These are phyloP conservation scores for Carex cristatella DNA, from an alignment of 176 grass and related monocot species.

Conservation along the genomic window DNA sequence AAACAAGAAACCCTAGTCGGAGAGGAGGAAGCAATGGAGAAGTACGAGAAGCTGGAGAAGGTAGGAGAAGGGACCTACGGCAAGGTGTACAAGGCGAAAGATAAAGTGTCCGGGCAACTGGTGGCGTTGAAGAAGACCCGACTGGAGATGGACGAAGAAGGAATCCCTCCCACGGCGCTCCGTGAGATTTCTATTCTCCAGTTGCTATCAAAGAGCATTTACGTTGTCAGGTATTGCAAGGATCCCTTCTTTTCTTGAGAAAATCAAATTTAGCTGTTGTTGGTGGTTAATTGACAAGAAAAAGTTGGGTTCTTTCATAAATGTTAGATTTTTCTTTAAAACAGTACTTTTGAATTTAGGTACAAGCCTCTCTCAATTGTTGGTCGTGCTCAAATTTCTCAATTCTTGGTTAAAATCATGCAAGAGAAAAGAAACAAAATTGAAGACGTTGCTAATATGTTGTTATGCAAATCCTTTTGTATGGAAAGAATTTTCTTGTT, in stretches of 20 bases:
- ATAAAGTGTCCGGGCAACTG: slow-evolving; percentile 37
- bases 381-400: not conserved
- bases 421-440: not conserved
- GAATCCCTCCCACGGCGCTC: slow-evolving; percentile 81
- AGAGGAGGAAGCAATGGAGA: slow-evolving; percentile 42
- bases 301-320: not conserved
- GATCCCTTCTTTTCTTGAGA: slow-evolving; percentile 60
- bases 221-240: slow-evolving; percentile 71
- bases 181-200: slow-evolving; percentile 92
- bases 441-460: not conserved
- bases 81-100: slow-evolving; percentile 53
- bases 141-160: slow-evolving; percentile 95
- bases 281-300: slow-evolving; percentile 3
- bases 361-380: not conserved
- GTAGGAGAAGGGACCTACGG: slow-evolving; percentile 57
- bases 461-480: not conserved
- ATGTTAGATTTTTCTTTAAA: not conserved
- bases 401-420: not conserved
- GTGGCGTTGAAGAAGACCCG: slow-evolving; percentile 84
- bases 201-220: slow-evolving; percentile 76
- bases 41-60: slow-evolving; percentile 99
- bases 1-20: slow-evolving; percentile 25
- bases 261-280: slow-evolving; percentile 63
- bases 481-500: not conserved
- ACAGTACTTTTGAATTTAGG: not conserved